A percentile compares a stretch with the other conserved stretches of the same genome.
These are phyloP conservation scores for Mycena galericulata DNA, from an alignment of 768 basidiomycete species.

Conservation along the genomic window DNA sequence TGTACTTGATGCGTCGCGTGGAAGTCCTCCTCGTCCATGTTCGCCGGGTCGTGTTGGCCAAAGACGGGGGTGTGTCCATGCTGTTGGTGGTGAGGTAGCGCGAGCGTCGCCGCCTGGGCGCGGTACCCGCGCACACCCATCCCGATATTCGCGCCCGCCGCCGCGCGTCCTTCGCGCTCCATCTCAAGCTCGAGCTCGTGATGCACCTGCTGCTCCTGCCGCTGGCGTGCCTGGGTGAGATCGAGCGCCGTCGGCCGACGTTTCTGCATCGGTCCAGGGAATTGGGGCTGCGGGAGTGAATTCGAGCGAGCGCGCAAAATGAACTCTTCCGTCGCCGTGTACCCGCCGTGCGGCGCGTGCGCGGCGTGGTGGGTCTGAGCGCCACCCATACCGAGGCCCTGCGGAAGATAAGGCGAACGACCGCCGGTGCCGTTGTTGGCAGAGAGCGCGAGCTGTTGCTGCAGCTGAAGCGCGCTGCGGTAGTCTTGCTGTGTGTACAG, in stretches of 20 bases:
- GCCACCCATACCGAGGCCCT: constrained; percentile 27
- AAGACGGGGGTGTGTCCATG: constrained; percentile 36
- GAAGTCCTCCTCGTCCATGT: constrained; percentile 54
- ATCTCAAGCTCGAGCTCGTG: constrained; percentile 31
- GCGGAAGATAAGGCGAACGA: constrained; percentile 17
- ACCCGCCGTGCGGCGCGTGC: constrained; percentile 62
- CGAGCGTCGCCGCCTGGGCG: constrained; percentile 51
- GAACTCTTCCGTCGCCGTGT: constrained; percentile 76
- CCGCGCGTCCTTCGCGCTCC: too few species aligned
- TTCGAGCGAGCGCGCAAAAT: constrained; percentile 70
- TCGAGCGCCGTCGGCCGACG: constrained; percentile 53
- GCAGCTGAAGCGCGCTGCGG: constrained; percentile 24
- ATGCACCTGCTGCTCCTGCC: constrained; percentile 18
- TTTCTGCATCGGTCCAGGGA: too few species aligned
- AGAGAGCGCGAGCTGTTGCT: too few species aligned
- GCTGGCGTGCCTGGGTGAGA: constrained; percentile 41
- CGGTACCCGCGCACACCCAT: constrained; percentile 58
- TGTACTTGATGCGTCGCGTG: too few species aligned
- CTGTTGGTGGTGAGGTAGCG: constrained; percentile 40
- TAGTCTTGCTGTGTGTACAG: constrained; percentile 25
- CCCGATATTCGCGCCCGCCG: constrained; percentile 46
- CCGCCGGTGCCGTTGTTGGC: too few species aligned
- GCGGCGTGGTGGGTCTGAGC: constrained; percentile 15
- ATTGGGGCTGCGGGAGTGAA: constrained; percentile 37
- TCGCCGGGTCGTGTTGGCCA: constrained; percentile 35